phyloP scores from a whole-genome alignment of 352 stramenopile genomes.

The Phytophthora kernoviae region DNA sequence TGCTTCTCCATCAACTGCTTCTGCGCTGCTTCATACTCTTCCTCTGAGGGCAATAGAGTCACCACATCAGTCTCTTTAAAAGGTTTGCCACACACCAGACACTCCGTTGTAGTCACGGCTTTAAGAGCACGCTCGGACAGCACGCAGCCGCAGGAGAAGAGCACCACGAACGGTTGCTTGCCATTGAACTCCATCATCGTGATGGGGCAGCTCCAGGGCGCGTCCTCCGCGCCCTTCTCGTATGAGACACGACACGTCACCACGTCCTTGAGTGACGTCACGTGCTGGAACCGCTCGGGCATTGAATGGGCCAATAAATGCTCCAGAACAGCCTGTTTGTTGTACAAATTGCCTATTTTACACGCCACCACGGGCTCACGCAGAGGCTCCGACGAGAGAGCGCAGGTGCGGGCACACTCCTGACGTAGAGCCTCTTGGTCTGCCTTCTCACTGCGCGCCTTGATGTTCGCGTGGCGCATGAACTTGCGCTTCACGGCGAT shows the following conservation, averaged over 20 bases:
- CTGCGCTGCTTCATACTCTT: constrained; percentile 58
- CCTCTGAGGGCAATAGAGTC: constrained; percentile 60
- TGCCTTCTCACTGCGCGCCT: constrained; percentile 67
- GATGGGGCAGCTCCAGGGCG: constrained; percentile 68
- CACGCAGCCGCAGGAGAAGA: constrained; percentile 86
- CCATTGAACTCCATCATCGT: constrained; percentile 90
- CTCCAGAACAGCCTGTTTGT: constrained; percentile 90
- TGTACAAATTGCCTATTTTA: constrained; percentile 91
- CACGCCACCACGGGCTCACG: constrained; percentile 87
- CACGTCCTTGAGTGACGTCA: constrained; percentile 89
- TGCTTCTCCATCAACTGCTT: constrained; percentile 48
- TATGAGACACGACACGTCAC: constrained; percentile 68
- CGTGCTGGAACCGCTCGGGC: constrained; percentile 74
- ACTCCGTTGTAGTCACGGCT: constrained; percentile 77
- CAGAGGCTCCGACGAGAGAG: constrained; percentile 82
- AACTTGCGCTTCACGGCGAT: constrained; percentile 95
- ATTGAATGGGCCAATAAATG: constrained; percentile 82
- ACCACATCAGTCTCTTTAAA: constrained; percentile 64
- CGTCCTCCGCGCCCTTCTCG: constrained; percentile 15
- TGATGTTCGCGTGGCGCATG: constrained; percentile 88
- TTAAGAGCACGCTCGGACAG: constrained; percentile 88
- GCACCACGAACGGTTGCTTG: constrained; percentile 84
- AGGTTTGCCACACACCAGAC: constrained; percentile 64
- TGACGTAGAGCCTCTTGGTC: constrained; percentile 61
- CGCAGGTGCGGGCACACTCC: constrained; percentile 76